Percentiles rank a stretch among this genome's conserved stretches.
phyloP scores from a whole-genome alignment of 495 filamentous ascomycete species.

The Penicillium paxilli region DNA sequence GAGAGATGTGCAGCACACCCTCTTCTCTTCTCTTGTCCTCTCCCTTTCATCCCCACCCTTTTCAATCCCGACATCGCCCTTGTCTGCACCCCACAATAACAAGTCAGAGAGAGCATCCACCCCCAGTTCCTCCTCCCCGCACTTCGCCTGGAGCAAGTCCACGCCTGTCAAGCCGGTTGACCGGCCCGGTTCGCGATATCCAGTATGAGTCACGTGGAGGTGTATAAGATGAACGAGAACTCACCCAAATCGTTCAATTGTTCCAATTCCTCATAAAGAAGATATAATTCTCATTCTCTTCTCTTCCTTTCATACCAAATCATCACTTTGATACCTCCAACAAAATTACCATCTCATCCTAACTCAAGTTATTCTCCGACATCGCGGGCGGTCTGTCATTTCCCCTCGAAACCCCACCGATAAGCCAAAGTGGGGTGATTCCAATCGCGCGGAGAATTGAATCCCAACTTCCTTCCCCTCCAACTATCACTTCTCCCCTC shows the following conservation, averaged over 20 bases:
- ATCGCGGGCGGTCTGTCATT: constrained; percentile 4
- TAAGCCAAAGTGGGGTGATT: constrained; percentile 18
- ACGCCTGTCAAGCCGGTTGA: constrained; percentile 5
- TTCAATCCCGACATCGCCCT: neutral
- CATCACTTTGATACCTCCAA: too few relatives aligned
- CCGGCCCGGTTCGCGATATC: constrained; percentile 9
- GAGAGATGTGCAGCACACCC: too few relatives aligned
- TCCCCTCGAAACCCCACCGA: constrained; percentile 11
- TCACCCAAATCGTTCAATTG: neutral
- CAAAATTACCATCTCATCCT: neutral
- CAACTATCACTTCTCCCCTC: neutral
- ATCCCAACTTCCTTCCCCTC: neutral
- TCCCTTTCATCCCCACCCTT: neutral
- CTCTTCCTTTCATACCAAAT: too few relatives aligned
- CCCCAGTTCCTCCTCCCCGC: neutral
- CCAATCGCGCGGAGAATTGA: neutral
- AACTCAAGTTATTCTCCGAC: constrained; percentile 3
- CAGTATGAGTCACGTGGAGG: constrained; percentile 5
- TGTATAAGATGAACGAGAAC: neutral
- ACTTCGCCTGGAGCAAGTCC: neutral
- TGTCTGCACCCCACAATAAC: neutral
- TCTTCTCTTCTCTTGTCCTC: neutral
- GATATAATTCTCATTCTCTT: too few relatives aligned
- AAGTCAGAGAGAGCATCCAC: neutral
- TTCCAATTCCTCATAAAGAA: neutral